phyloP scores from a whole-genome alignment of 768 basidiomycete genomes.

The Xanthoconium purpureum region DNA sequence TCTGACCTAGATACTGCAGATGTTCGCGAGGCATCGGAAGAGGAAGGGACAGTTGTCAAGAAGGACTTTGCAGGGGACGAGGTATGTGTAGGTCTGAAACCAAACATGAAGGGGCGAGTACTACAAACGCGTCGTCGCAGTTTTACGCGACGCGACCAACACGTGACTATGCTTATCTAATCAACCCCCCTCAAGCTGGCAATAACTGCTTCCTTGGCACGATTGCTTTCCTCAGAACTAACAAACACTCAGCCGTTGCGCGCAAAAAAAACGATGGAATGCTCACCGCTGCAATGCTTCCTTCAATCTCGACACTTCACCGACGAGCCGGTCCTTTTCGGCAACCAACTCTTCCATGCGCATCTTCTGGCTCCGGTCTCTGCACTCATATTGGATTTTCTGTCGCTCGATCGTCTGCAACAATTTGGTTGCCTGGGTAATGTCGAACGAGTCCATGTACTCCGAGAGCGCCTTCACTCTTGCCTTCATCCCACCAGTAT shows the following conservation, averaged over 20 bases:
- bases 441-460: constrained; percentile 29
- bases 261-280: background rate
- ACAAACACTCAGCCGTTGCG: background rate
- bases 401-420: constrained; percentile 23
- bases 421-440: constrained; percentile 11
- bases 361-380: constrained; percentile 21
- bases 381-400: constrained; percentile 22
- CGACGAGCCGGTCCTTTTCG: constrained; percentile 15
- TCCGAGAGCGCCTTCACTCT: constrained; percentile 24
- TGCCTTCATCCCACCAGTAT: constrained; percentile 17
- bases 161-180: constrained; percentile 31
- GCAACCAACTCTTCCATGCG: constrained; percentile 19
- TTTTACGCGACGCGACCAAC: constrained; percentile 26
- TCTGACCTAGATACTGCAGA: constrained; percentile 45
- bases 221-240: constrained; percentile 9
- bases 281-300: constrained; percentile 18
- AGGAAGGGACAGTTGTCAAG: constrained; percentile 14
- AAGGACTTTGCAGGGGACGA: constrained; percentile 44
- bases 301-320: constrained; percentile 17
- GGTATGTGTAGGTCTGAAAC: constrained; percentile 46
- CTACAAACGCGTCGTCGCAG: constrained; percentile 11
- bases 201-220: constrained; percentile 7
- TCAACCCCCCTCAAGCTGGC: background rate
- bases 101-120: constrained; percentile 34
- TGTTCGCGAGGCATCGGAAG: constrained; percentile 39